Evolutionary conservation across 1,284 basidiomycete species (phyloP).

Genomic region (Tausonia pullulans): DNA sequence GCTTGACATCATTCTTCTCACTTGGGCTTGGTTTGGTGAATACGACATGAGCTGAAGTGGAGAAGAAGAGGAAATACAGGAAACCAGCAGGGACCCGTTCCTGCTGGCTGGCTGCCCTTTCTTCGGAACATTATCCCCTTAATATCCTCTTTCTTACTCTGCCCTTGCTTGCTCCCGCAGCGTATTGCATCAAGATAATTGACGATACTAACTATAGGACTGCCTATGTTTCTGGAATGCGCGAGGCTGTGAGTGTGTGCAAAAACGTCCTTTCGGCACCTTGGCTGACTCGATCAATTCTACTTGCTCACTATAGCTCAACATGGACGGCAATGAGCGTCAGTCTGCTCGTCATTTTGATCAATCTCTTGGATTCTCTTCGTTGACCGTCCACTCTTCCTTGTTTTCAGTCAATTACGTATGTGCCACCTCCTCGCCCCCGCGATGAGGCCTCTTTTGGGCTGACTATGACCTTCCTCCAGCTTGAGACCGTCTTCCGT

Average conservation of each 20-base stretch:
- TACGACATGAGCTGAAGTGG: not conserved
- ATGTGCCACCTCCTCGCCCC: no score
- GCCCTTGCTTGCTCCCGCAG: not conserved
- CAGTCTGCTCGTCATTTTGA: not conserved
- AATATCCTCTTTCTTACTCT: no score
- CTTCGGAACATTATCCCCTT: not conserved
- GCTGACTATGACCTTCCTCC: no score
- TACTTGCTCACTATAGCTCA: not conserved
- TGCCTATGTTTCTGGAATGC: slow-evolving; percentile 15
- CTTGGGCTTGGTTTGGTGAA: slow-evolving; percentile 16
- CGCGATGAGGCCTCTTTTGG: no score
- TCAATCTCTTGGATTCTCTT: not conserved
- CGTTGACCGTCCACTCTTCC: no score
- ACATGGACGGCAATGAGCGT: slow-evolving; percentile 15
- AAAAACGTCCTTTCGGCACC: not conserved
- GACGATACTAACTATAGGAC: slow-evolving; percentile 18
- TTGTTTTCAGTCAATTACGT: slow-evolving; percentile 12
- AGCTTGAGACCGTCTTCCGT: slow-evolving; percentile 12
- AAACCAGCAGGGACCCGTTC: no score
- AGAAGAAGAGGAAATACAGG: no score
- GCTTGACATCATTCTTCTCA: slow-evolving; percentile 14
- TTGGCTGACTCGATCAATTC: no score
- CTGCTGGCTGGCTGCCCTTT: no score
- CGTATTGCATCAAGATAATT: slow-evolving; percentile 11
- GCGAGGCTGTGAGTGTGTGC: slow-evolving; percentile 13